Percentiles rank a stretch among this genome's conserved stretches.
Evolutionary conservation across 495 filamentous ascomycete genomes (phyloP).

Genomic region (Immersiella caudata): DNA sequence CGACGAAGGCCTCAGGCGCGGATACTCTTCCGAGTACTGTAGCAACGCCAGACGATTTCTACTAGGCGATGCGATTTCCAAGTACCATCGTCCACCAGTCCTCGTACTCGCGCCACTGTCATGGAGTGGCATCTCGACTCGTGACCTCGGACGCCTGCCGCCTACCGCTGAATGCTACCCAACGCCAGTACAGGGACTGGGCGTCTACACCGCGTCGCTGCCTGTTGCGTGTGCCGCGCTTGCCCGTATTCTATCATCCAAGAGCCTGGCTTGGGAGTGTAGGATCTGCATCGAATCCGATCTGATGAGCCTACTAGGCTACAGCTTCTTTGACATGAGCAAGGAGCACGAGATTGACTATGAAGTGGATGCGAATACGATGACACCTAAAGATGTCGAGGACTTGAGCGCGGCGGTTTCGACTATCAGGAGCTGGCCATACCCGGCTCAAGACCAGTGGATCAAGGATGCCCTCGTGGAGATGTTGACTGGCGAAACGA

Average conservation of each 20-base stretch:
- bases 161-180: conserved; percentile 8
- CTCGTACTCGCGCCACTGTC: conserved; percentile 7
- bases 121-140: conserved; percentile 8
- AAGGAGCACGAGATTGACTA: conserved; percentile 8
- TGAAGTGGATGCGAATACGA: conserved; percentile 9
- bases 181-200: conserved; percentile 6
- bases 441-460: conserved; percentile 9
- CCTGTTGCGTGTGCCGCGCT: conserved; percentile 7
- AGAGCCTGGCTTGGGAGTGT: conserved; percentile 7
- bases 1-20: conserved; percentile 9
- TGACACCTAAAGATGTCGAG: conserved; percentile 9
- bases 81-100: conserved; percentile 8
- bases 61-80: conserved; percentile 6
- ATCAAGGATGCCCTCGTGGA: conserved; percentile 6
- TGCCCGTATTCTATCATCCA: conserved; percentile 10
- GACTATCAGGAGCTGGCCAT: conserved; percentile 10
- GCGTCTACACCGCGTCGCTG: conserved; percentile 9
- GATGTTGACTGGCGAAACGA: conserved; percentile 10
- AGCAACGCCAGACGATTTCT: conserved; percentile 9
- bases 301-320: conserved; percentile 8
- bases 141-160: conserved; percentile 7
- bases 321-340: conserved; percentile 9
- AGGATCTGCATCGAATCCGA: conserved; percentile 7
- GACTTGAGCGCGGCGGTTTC: conserved; percentile 5
- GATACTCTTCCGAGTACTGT: conserved; percentile 9